Evolutionary conservation across 306 rosid genomes (phyloP).

Genomic region (Vicia villosa): DNA sequence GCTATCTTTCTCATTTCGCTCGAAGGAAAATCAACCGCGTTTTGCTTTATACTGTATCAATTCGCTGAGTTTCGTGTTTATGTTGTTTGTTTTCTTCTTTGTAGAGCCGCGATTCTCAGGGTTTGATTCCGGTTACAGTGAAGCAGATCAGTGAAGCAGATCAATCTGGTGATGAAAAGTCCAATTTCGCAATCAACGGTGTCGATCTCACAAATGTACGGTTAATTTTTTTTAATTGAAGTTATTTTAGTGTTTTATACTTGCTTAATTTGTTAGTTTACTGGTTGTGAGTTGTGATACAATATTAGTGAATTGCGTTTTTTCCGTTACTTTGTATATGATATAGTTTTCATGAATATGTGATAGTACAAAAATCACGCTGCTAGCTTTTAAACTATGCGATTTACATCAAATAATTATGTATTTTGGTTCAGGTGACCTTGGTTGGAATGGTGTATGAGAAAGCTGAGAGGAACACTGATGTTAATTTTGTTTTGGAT

Average conservation of each 20-base stretch:
- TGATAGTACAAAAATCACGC: background rate
- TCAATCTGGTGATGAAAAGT: constrained; percentile 85
- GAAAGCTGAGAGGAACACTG: constrained; percentile 76
- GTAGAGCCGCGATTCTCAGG: constrained; percentile 72
- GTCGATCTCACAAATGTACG: constrained; percentile 77
- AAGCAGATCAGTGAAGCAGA: constrained; percentile 87
- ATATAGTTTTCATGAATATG: background rate
- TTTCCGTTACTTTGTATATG: background rate
- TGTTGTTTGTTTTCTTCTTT: background rate
- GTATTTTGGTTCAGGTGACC: constrained; percentile 46
- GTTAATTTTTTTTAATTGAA: constrained; percentile 9
- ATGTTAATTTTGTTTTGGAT: constrained; percentile 62
- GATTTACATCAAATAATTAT: background rate
- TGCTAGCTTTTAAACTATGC: background rate
- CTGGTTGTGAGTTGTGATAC: background rate
- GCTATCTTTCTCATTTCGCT: constrained; percentile 5
- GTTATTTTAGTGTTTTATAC: background rate
- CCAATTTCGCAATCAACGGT: constrained; percentile 71
- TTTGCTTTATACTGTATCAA: background rate
- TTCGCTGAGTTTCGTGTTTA: constrained; percentile 21
- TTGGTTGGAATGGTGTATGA: constrained; percentile 69
- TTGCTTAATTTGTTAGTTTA: background rate
- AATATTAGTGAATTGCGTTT: background rate
- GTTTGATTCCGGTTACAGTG: constrained; percentile 83
- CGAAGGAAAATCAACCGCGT: background rate